phyloP scores from a whole-genome alignment of 129 eudicot genomes.

The Glebionis coronaria region DNA sequence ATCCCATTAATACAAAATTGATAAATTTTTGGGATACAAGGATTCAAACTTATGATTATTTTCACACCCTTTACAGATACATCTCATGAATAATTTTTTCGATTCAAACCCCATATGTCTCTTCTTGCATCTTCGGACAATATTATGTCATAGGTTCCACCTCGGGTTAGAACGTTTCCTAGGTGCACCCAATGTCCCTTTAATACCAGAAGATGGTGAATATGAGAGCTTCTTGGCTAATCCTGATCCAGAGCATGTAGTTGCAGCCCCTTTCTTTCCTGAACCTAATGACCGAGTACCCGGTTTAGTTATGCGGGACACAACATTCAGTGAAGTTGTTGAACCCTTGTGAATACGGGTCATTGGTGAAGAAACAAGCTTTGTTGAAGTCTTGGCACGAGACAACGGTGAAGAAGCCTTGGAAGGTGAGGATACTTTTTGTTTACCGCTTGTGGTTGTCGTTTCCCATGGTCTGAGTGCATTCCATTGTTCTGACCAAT shows the following conservation, averaged over 20 bases:
- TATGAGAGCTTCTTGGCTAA: constrained; percentile 55
- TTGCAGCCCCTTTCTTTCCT: constrained; percentile 38
- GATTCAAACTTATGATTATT: constrained; percentile 8
- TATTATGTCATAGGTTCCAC: constrained; percentile 3
- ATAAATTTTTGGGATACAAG: background rate
- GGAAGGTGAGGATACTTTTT: constrained; percentile 45
- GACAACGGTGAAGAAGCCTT: constrained; percentile 20
- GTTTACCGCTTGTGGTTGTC: constrained; percentile 39
- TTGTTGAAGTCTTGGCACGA: constrained; percentile 1
- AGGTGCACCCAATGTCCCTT: constrained; percentile 59
- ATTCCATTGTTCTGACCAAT: constrained; percentile 98
- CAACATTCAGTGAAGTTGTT: constrained; percentile 47
- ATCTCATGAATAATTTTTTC: constrained; percentile 1
- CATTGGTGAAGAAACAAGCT: constrained; percentile 11
- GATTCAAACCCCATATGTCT: background rate
- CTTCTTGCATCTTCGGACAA: background rate
- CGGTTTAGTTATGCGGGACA: constrained; percentile 24
- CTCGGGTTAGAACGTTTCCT: constrained; percentile 7
- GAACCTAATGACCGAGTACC: constrained; percentile 34
- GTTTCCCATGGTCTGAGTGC: constrained; percentile 87
- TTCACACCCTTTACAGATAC: constrained; percentile 11
- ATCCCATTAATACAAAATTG: background rate
- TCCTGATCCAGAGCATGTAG: constrained; percentile 24
- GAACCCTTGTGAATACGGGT: constrained; percentile 21
- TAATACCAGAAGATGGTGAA: constrained; percentile 39